phyloP scores from a whole-genome alignment of 768 basidiomycete genomes.

The Amanita pseudoporphyria region DNA sequence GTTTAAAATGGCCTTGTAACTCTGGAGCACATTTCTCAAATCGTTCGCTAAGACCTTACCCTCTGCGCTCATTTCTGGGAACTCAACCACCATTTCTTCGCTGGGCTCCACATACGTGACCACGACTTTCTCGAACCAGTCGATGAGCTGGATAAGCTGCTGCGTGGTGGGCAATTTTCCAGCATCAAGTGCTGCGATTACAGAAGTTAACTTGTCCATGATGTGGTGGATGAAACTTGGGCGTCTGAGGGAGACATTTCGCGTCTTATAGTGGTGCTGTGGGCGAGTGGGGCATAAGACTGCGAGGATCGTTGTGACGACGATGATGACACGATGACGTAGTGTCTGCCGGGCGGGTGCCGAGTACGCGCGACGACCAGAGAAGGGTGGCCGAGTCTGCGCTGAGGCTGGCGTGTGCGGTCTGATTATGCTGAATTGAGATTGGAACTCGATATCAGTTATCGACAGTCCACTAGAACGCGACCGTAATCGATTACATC shows the following conservation, averaged over 20 bases:
- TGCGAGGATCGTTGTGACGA: not conserved
- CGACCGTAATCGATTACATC: too few species aligned
- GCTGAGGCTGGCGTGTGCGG: not conserved
- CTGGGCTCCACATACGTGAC: conserved; percentile 36
- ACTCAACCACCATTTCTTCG: conserved; percentile 12
- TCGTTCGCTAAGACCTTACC: conserved; percentile 43
- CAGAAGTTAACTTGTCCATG: conserved; percentile 57
- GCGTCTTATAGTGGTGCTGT: not conserved
- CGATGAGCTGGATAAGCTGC: conserved; percentile 43
- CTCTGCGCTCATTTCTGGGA: conserved; percentile 38
- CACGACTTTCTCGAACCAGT: conserved; percentile 42
- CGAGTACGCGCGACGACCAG: too few species aligned
- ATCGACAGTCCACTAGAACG: too few species aligned
- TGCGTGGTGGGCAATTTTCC: conserved; percentile 60
- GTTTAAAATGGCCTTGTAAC: conserved; percentile 43
- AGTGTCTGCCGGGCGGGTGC: not conserved
- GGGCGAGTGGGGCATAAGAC: not conserved
- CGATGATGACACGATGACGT: conserved; percentile 2
- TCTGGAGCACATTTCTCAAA: conserved; percentile 41
- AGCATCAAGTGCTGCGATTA: conserved; percentile 59
- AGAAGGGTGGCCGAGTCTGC: not conserved
- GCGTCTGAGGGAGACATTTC: not conserved
- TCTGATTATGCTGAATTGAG: too few species aligned
- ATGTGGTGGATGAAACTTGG: conserved; percentile 1
- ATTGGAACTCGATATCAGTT: too few species aligned